Evolutionary conservation across 176 grass and related monocot species (phyloP).

Genomic region (Carex kokanica): DNA sequence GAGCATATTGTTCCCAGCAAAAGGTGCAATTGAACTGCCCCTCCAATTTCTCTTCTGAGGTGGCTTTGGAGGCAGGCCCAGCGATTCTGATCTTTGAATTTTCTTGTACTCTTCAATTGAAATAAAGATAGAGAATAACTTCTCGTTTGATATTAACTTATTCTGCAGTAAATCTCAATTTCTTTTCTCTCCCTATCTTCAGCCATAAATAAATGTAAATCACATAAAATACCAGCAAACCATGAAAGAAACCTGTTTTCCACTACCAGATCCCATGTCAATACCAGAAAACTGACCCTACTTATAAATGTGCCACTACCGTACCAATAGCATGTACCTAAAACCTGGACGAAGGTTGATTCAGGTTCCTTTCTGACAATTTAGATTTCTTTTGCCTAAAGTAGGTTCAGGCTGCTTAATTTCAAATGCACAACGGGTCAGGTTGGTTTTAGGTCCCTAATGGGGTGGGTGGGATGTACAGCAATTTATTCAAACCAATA

Average conservation of each 20-base stretch:
- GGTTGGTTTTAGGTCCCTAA: neutral
- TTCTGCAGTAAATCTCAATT: neutral
- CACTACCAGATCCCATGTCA: neutral
- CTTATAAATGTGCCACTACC: neutral
- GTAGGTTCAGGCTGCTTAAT: neutral
- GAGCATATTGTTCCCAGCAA: constrained; percentile 94
- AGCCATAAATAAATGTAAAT: neutral
- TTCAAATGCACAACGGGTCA: neutral
- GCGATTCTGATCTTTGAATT: constrained; percentile 61
- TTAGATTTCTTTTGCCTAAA: neutral
- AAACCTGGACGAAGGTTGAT: neutral
- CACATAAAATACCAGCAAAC: neutral
- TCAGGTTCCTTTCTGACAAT: neutral
- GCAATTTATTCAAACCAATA: neutral
- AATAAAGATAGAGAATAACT: constrained; percentile 7
- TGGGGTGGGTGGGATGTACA: neutral
- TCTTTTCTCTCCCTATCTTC: neutral
- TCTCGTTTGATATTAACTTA: neutral
- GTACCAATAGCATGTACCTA: neutral
- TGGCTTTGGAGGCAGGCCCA: constrained; percentile 64
- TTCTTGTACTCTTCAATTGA: constrained; percentile 70
- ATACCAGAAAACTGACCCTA: neutral
- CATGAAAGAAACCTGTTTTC: neutral
- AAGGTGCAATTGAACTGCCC: constrained; percentile 77
- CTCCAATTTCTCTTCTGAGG: constrained; percentile 82